Evolutionary conservation across 495 filamentous ascomycete genomes (phyloP), one percentile per base, ranked within the genome.

Genomic region (Rostrohypoxylon terebratum): DNA sequence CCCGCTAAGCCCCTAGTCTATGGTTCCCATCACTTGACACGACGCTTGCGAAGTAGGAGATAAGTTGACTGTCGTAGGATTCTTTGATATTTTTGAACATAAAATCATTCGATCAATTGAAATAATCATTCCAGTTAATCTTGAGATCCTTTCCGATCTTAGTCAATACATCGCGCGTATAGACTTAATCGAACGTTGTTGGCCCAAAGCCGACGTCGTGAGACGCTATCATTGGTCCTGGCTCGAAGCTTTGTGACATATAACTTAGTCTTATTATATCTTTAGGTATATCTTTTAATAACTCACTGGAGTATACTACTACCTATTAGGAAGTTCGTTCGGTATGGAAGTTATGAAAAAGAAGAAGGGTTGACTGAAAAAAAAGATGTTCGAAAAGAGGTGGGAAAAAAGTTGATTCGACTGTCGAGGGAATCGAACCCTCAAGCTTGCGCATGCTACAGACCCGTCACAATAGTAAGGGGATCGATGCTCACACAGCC

Each of bases 1-100:
- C 25, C 21, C 16, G 57, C 69, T 63, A 67, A 72, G 63, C n/a
- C 69, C 40, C 50, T 72, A 67, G 59, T 36, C 62, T 67, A 50
- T 25, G 21, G 45, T 20, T 33, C 33, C 33, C 31, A 20, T 64
- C 60, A 59, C 31, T 59, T 42, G 44, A 38, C 23, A 45, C 0
- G 45, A 28, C 31, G 11, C 14, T 68, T 44, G 45, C 34, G 61
- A 55, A 58, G 28, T 48, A 71, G 51, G 51, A 55, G 51, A 55
- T 55, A 36, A 20, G 31, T 34, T 55, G 28, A 36, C 51, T 2
- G 23, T 16, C 25, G 50, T 13, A 31, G 14, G 23, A 28, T 31
- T 53, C 20, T 25, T 31, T 53, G 11, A 28, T 14, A n/a, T 10
- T 53, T 53, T 31, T 31, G 48, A 14, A 14, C 48, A 53, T 21